Conservation (phyloP, 345 rosid species). For the Brassica incana region DNA sequence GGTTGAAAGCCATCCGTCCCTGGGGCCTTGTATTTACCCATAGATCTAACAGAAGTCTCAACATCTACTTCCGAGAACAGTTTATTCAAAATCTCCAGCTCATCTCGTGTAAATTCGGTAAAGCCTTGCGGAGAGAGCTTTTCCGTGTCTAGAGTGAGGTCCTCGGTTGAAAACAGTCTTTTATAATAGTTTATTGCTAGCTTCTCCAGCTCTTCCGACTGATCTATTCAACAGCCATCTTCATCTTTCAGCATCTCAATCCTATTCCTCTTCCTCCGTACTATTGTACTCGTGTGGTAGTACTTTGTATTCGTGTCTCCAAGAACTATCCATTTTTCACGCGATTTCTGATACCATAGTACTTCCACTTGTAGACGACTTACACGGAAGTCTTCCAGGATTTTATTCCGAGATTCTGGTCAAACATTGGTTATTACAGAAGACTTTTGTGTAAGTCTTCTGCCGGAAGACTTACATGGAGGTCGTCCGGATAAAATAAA, state of each 20-base stretch:
- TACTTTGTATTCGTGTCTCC: neutral
- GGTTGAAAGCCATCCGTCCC: neutral
- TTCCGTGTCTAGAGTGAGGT: neutral
- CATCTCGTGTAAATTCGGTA: neutral
- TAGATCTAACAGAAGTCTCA: neutral
- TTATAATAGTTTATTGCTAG: neutral
- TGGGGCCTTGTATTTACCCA: neutral
- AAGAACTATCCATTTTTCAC: neutral
- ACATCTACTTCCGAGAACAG: neutral
- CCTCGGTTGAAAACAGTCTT: neutral
- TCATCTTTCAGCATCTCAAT: neutral
- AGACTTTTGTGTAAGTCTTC: too few relatives aligned
- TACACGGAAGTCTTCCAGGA: too few relatives aligned
- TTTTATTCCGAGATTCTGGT: too few relatives aligned
- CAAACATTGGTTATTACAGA: too few relatives aligned
- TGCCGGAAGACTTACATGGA: too few relatives aligned
- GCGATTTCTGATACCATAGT: neutral
- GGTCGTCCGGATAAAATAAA: too few relatives aligned
- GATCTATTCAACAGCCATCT: neutral
- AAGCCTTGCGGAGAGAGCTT: neutral
- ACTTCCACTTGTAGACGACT: neutral
- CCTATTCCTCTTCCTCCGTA: neutral
- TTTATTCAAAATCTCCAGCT: neutral
- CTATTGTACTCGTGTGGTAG: neutral
- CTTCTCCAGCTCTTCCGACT: neutral